These are phyloP conservation scores for Kitagawia praeruptora DNA, from an alignment of 129 eudicot species.

Conservation along the genomic window DNA sequence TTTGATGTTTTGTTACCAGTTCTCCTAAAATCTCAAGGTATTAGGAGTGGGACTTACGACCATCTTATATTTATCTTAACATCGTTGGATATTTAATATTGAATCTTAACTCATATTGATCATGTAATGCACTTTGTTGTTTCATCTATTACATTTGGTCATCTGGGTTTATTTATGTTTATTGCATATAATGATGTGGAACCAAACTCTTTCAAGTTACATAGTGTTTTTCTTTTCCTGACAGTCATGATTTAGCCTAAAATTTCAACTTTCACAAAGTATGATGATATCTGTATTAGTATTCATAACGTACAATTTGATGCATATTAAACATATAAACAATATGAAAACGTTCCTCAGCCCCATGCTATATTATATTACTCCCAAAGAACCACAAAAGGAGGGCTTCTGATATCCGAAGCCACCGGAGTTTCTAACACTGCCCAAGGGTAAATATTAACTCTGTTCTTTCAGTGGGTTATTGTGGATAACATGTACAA, in stretches of 20 bases:
- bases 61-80: no score
- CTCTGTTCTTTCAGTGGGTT: not conserved
- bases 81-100: not conserved
- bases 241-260: no score
- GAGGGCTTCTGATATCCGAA: slow-evolving; percentile 34
- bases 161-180: not conserved
- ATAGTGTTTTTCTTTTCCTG: no score
- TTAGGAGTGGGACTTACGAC: no score
- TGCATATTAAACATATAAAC: no score
- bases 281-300: no score
- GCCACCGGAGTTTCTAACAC: slow-evolving; percentile 37
- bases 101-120: not conserved
- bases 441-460: slow-evolving; percentile 27
- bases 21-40: no score
- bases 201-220: no score
- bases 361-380: slow-evolving; percentile 34
- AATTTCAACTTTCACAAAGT: no score
- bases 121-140: not conserved
- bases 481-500: not conserved
- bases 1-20: no score
- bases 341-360: slow-evolving; percentile 24
- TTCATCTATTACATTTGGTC: not conserved
- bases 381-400: slow-evolving; percentile 34
- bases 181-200: no score
- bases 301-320: no score